Evolutionary conservation across 306 rosid species (phyloP), one percentile per base, ranked within the genome.

Genomic region (Luffa aegyptiaca): DNA sequence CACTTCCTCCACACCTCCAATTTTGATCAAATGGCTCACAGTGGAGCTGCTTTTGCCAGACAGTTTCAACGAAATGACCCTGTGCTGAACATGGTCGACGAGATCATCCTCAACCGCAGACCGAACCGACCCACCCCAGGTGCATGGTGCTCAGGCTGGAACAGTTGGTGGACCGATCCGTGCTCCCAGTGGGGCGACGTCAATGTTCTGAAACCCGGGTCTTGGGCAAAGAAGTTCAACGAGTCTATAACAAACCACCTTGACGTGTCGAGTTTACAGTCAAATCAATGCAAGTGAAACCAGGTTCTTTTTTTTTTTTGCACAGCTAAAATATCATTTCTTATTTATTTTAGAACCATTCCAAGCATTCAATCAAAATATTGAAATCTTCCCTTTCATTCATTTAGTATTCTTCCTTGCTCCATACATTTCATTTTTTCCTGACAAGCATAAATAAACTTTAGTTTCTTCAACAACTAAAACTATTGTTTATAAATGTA

Each of bases 21-120:
- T 83, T 95, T 81, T 83, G 78, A 85, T 83, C 86, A 88, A 85
- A 93, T 93, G 93, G 88, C 64, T 21, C 87, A 86, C 76, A 90
- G 98, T 58, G 98, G 98, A 46, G 96, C 96, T 77, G 97, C 93
- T 12, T 95, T 91, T 85, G 97, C 92, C 16, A 86, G 98, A 70
- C 97, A 90, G 82, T 95, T 95, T 5, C 57, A 63, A 53, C 70
- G 75, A 66, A 85, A 93, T 71, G 90, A 91, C 76, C 91, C 86
- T 3, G 97, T 92, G 83, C 80, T 95, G 78, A 88, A 91, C 88
- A 76, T 84, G 88, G 90, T 95, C 8, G 98, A 95, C 55, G 68
- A 62, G 81, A 90, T 80, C 81, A 88, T 95, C 84, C 97, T 95
- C 82, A 85, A 44, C 79, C 97, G 98, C 2, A 84, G 90, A 64